These are phyloP conservation scores for Pseudopithomyces maydicus DNA, from an alignment of 2,329 filamentous ascomycete genomes.

Conservation along the genomic window DNA sequence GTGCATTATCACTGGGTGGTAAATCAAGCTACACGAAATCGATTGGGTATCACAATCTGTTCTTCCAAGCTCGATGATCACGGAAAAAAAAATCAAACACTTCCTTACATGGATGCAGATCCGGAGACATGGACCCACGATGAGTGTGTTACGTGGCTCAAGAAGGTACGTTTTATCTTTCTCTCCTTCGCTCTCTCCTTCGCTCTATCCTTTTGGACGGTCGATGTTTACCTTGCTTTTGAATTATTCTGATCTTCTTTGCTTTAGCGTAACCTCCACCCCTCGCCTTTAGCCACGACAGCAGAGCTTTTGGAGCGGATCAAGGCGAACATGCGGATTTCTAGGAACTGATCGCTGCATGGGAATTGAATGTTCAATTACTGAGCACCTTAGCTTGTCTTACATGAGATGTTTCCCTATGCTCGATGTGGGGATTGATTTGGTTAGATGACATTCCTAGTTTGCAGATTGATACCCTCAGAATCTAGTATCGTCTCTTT, in stretches of 20 bases:
- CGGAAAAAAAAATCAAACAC: too few species aligned
- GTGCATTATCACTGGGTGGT: too few species aligned
- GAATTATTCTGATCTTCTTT: constrained; percentile 1
- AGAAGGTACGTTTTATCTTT: constrained; percentile 64
- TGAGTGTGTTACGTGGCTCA: constrained; percentile 81
- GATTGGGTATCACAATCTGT: too few species aligned
- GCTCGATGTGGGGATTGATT: background rate
- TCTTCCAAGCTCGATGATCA: too few species aligned
- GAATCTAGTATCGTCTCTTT: background rate
- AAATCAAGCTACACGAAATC: too few species aligned
- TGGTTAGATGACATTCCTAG: background rate
- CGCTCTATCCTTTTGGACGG: background rate
- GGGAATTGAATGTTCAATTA: too few species aligned
- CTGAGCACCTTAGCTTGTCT: background rate
- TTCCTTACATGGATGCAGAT: constrained; percentile 48
- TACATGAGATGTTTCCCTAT: background rate
- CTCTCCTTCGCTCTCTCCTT: background rate
- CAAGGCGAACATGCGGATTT: constrained; percentile 67
- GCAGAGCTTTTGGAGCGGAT: constrained; percentile 71
- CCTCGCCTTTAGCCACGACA: constrained; percentile 62
- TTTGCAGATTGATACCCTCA: background rate
- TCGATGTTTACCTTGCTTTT: background rate
- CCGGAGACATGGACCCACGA: constrained; percentile 76
- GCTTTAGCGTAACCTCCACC: constrained; percentile 66
- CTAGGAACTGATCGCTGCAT: constrained; percentile 13